phyloP scores from a whole-genome alignment of 2,329 filamentous ascomycete species.

The Thielaviopsis punctulata region DNA sequence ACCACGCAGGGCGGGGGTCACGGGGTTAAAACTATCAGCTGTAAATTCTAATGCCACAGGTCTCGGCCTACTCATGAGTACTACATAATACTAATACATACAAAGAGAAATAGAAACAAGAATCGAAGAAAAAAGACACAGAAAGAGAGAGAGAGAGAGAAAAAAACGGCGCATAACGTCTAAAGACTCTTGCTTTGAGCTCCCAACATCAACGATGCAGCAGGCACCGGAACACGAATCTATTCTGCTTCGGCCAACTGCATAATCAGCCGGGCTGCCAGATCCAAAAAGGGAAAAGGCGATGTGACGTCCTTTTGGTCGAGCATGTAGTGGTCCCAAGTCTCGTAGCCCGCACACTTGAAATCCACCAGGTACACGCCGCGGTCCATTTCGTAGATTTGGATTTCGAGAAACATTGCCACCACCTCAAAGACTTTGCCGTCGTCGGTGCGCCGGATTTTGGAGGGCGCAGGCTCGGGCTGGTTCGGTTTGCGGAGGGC shows the following conservation, averaged over 20 bases:
- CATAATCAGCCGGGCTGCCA: slow-evolving; percentile 82
- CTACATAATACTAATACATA: neutral
- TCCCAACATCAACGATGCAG: slow-evolving; percentile 9
- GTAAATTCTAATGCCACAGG: too few relatives aligned
- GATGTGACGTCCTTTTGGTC: slow-evolving; percentile 92
- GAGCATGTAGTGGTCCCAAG: slow-evolving; percentile 49
- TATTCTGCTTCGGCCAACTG: slow-evolving; percentile 71
- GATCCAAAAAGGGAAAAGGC: slow-evolving; percentile 88
- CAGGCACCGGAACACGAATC: neutral
- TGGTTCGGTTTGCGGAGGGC: slow-evolving; percentile 10
- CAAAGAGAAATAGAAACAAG: slow-evolving; percentile 1
- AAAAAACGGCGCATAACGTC: neutral
- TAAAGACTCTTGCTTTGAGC: neutral
- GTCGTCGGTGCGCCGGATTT: slow-evolving; percentile 20
- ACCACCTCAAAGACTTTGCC: slow-evolving; percentile 39
- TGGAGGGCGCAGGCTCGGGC: slow-evolving; percentile 1
- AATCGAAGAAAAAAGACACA: slow-evolving; percentile 9
- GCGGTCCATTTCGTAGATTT: slow-evolving; percentile 84
- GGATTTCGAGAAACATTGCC: slow-evolving; percentile 91
- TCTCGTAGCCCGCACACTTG: slow-evolving; percentile 95
- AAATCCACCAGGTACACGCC: slow-evolving; percentile 95
- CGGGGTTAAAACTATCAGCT: neutral
- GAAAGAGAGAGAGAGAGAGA: slow-evolving; percentile 9
- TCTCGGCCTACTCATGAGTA: neutral
- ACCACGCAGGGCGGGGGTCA: neutral